phyloP scores from a whole-genome alignment of 108 stramenopile genomes.

The Skeletonema tropicum region DNA sequence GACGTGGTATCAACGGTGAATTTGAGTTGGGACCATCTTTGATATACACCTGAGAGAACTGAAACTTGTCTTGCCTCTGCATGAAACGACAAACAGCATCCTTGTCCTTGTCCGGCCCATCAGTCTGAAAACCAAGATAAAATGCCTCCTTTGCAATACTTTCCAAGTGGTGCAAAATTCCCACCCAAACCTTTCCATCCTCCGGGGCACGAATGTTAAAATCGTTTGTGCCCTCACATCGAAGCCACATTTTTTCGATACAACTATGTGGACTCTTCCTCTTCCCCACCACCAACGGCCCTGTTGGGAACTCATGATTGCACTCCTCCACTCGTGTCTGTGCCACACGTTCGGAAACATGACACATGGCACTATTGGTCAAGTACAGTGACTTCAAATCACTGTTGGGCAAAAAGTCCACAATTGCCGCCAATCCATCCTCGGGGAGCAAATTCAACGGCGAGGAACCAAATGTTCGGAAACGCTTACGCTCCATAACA shows the following conservation, averaged over 20 bases:
- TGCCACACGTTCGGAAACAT: conserved; percentile 34
- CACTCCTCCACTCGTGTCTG: conserved; percentile 19
- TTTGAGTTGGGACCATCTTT: background rate
- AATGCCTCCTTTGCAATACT: conserved; percentile 18
- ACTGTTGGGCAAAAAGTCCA: conserved; percentile 28
- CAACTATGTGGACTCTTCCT: conserved; percentile 1
- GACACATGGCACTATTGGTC: conserved; percentile 32
- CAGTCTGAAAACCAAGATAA: conserved; percentile 32
- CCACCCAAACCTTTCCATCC: conserved; percentile 36
- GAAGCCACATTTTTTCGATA: background rate
- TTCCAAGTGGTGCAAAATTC: conserved; percentile 35
- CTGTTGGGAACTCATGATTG: conserved; percentile 19
- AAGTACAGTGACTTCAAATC: conserved; percentile 28
- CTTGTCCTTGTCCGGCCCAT: background rate
- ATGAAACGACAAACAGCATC: conserved; percentile 32
- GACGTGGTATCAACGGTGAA: background rate
- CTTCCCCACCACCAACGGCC: conserved; percentile 24
- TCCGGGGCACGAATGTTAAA: conserved; percentile 36
- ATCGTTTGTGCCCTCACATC: conserved; percentile 14
- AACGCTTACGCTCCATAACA: conserved; percentile 37
- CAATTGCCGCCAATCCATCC: conserved; percentile 38
- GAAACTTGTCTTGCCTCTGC: conserved; percentile 22
- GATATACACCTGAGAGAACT: conserved; percentile 8
- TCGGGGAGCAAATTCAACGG: conserved; percentile 38
- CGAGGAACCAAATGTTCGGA: conserved; percentile 13